Conservation (phyloP, 2,329 filamentous ascomycete species). For the Fusarium metavorans region DNA sequence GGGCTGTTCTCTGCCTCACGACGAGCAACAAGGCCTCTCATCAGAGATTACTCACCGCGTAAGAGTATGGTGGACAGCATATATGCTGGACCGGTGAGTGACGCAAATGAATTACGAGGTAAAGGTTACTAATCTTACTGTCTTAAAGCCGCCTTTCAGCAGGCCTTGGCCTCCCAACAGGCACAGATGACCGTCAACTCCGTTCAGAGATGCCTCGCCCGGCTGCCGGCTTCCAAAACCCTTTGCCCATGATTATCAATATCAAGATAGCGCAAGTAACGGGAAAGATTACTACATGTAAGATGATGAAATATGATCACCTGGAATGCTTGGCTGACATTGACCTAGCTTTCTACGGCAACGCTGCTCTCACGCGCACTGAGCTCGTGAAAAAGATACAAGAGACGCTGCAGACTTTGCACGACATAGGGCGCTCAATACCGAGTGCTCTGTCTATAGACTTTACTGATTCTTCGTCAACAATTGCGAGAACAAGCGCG, state of each 20-base stretch:
- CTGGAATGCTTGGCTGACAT: neutral
- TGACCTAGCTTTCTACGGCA: constrained; percentile 41
- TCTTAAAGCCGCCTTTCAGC: constrained; percentile 41
- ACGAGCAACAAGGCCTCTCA: constrained; percentile 42
- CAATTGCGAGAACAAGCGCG: constrained; percentile 40
- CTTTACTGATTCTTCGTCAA: constrained; percentile 33
- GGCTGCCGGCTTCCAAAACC: constrained; percentile 41
- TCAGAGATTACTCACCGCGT: constrained; percentile 43
- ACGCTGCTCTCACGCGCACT: constrained; percentile 36
- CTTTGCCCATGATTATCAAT: constrained; percentile 43
- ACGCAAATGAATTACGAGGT: too few species aligned
- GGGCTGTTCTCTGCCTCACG: constrained; percentile 41
- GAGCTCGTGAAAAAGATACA: constrained; percentile 45
- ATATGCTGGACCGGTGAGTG: constrained; percentile 46
- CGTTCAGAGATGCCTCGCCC: constrained; percentile 42
- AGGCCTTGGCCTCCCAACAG: constrained; percentile 42
- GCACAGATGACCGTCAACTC: constrained; percentile 45
- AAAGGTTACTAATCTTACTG: neutral
- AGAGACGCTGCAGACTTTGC: constrained; percentile 27
- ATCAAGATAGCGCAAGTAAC: constrained; percentile 44
- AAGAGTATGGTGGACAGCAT: constrained; percentile 48
- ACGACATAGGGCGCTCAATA: constrained; percentile 44
- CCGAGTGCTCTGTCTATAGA: constrained; percentile 38
- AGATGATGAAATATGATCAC: neutral
- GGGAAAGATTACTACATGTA: constrained; percentile 46